Conservation (phyloP, 805 yeast genomes). For the Hanseniaspora jakobsenii region DNA sequence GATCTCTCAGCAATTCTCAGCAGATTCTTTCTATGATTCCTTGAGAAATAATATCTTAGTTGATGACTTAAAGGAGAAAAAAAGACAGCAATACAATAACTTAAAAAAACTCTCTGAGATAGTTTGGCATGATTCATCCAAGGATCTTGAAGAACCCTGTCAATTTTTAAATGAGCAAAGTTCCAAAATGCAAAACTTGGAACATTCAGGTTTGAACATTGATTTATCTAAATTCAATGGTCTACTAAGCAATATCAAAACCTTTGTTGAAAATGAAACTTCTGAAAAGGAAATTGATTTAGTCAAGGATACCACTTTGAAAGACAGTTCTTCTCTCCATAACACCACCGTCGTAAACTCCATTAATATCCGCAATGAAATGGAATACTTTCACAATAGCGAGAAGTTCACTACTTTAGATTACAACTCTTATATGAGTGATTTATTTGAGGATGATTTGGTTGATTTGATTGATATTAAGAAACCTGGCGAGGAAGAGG, state of each 20-base stretch:
- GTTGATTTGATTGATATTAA: slow-evolving; percentile 22
- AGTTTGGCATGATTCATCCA: slow-evolving; percentile 5
- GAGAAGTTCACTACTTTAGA: slow-evolving; percentile 4
- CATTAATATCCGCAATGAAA: neutral
- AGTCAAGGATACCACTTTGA: too few relatives aligned
- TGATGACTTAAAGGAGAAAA: neutral
- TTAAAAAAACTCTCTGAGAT: slow-evolving; percentile 10
- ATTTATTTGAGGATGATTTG: slow-evolving; percentile 10
- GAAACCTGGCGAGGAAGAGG: slow-evolving; percentile 19
- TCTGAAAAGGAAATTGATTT: neutral
- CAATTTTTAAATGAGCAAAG: neutral
- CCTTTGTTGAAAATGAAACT: neutral
- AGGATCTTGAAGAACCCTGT: neutral
- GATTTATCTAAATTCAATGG: slow-evolving; percentile 1
- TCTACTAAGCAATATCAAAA: neutral
- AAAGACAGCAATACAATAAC: slow-evolving; percentile 4
- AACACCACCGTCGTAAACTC: too few relatives aligned
- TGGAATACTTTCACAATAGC: neutral
- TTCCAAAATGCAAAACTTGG: neutral
- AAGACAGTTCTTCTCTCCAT: too few relatives aligned
- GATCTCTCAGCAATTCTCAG: neutral
- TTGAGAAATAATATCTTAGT: neutral
- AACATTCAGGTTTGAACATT: neutral
- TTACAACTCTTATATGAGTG: slow-evolving; percentile 8
- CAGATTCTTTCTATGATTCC: slow-evolving; percentile 8